A percentile compares a stretch with the other conserved stretches of the same genome.
These are phyloP conservation scores for Flaveria floridana DNA, from an alignment of 140 eudicot species.

Conservation along the genomic window DNA sequence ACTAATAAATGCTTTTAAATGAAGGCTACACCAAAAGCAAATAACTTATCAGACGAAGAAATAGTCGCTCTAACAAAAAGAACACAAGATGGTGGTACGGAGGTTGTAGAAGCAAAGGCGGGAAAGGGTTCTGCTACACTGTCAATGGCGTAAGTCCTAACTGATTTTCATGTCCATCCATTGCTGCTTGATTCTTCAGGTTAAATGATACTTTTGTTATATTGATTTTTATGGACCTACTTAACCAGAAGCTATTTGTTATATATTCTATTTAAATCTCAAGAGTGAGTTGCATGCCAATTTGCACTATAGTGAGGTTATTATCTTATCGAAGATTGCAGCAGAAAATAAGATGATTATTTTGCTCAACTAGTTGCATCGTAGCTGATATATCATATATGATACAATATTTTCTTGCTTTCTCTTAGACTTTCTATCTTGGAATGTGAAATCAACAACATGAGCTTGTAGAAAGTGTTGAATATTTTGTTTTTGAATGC, in stretches of 20 bases:
- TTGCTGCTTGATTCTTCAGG: not conserved
- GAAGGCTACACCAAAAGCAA: slow-evolving; percentile 26
- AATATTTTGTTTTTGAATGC: slow-evolving; percentile 29
- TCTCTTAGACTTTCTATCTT: not conserved
- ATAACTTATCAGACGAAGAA: slow-evolving; percentile 19
- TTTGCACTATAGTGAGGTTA: not conserved
- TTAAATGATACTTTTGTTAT: not conserved
- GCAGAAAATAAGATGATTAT: not conserved
- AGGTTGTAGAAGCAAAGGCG: slow-evolving; percentile 51
- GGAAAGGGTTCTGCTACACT: slow-evolving; percentile 45
- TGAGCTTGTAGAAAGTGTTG: slow-evolving; percentile 11
- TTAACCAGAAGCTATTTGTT: not conserved
- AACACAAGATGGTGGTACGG: slow-evolving; percentile 45
- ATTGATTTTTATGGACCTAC: not conserved
- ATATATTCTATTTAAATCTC: not conserved
- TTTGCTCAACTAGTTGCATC: slow-evolving; percentile 5
- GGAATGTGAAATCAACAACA: not conserved
- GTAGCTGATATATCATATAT: not conserved
- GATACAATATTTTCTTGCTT: not conserved
- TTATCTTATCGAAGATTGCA: slow-evolving; percentile 3
- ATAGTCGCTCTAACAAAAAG: slow-evolving; percentile 21
- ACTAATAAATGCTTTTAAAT: not conserved
- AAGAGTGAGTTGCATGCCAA: slow-evolving; percentile 5
- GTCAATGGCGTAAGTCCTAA: slow-evolving; percentile 39
- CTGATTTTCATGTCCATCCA: slow-evolving; percentile 10